Evolutionary conservation across 2,329 filamentous ascomycete species (phyloP), one percentile per base, ranked within the genome.

Genomic region (Didymella pomorum): DNA sequence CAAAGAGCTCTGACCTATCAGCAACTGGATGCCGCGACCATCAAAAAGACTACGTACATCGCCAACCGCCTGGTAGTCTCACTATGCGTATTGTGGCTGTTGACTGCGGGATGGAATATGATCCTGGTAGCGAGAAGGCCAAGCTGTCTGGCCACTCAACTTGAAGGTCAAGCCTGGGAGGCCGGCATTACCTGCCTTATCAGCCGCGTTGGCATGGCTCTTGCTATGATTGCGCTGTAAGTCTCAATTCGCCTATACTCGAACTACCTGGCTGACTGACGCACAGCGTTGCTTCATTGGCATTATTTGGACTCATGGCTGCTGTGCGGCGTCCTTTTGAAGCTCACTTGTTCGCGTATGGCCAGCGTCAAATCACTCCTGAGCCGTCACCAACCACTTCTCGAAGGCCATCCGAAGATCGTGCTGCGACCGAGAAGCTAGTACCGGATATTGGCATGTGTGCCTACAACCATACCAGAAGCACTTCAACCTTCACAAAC

Each of bases 51-150:
- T 1, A 69, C 66, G 6, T 76, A 78, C 50, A 42, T 76, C 28
- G 72, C 73, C 25, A 67, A 74, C 11, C 74, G 75, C 6, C 45
- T 75, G 31, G 70, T 68, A 10, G 67, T 71, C 21, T 66, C 68
- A 16, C 44, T 77, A 26, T 76, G 71, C 52, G 63, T 72, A 14
- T 56, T 77, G 7, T 79, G 77, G 76, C 57, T 78, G 16, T 51
- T 78, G 58, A 75, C 75, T 3, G 66, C 66, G 2, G 76, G 76
- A 7, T 78, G 77, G 76, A 74, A 77, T 60, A 69, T 78, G 60
- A 77, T 79, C 39, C 62, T 73, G 12, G 73, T 76, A 3, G 74
- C 75, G 14, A 66, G 76, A n/a, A 69, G 71, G 52, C 76, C 76
- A 7, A 31, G 69, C 6, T 78, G 77, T 52, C 54, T 74, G 18